A percentile compares a stretch with the other conserved stretches of the same genome.
Conservation (phyloP, 352 stramenopile species). For the Peronosclerospora sorghi region DNA sequence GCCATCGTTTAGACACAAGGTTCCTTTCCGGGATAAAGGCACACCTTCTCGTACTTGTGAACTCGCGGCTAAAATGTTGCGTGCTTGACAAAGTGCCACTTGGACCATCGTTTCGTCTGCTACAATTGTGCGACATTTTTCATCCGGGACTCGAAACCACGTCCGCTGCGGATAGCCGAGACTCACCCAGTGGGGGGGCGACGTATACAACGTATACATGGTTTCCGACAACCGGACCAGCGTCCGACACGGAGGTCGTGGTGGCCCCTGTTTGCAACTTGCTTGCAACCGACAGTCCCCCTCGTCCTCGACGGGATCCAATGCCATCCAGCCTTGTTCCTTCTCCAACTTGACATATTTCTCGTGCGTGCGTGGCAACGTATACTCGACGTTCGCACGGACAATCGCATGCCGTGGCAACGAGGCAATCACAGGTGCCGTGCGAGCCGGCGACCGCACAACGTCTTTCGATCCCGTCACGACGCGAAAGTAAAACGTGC, state of each 20-base stretch:
- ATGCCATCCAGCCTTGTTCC: slow-evolving; percentile 66
- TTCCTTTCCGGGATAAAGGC: slow-evolving; percentile 45
- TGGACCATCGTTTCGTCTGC: slow-evolving; percentile 64
- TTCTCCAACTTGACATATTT: slow-evolving; percentile 65
- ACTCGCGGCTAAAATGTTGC: slow-evolving; percentile 54
- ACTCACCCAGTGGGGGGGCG: slow-evolving; percentile 69
- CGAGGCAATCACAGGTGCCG: slow-evolving; percentile 52
- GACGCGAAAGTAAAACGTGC: slow-evolving; percentile 78
- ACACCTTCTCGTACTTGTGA: slow-evolving; percentile 64
- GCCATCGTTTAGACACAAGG: slow-evolving; percentile 34
- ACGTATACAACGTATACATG: slow-evolving; percentile 67
- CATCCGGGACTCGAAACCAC: slow-evolving; percentile 77
- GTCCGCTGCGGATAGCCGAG: slow-evolving; percentile 67
- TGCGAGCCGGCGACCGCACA: slow-evolving; percentile 55
- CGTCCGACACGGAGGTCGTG: too few relatives aligned
- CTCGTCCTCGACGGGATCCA: too few relatives aligned
- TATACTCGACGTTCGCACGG: slow-evolving; percentile 73
- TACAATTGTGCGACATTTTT: slow-evolving; percentile 46
- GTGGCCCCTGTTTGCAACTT: too few relatives aligned
- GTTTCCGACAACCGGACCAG: slow-evolving; percentile 62
- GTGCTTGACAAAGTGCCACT: slow-evolving; percentile 60
- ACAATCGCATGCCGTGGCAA: slow-evolving; percentile 64
- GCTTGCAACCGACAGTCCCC: too few relatives aligned
- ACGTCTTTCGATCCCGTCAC: slow-evolving; percentile 59
- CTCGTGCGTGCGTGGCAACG: slow-evolving; percentile 52